Evolutionary conservation across 2,329 filamentous ascomycete species (phyloP).

Genomic region (Didymella lethalis): DNA sequence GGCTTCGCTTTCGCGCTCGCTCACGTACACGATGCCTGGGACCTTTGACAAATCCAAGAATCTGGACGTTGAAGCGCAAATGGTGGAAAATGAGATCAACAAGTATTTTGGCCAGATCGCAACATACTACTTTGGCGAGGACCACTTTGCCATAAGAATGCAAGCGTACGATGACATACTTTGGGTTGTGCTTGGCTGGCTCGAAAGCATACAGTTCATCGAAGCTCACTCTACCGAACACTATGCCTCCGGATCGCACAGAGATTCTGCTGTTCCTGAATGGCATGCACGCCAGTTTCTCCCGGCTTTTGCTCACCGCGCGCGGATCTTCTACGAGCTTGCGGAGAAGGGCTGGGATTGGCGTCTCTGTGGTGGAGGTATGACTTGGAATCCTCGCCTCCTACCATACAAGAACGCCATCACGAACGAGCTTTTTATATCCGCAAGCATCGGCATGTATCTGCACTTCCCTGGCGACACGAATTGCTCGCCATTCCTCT

Average conservation of each 20-base stretch:
- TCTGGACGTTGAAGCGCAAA: constrained; percentile 52
- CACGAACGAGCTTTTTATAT: constrained; percentile 89
- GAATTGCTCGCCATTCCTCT: constrained; percentile 73
- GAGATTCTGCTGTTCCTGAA: constrained; percentile 15
- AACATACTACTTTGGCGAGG: constrained; percentile 86
- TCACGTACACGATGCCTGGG: constrained; percentile 55
- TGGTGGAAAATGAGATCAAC: constrained; percentile 80
- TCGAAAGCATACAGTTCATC: constrained; percentile 82
- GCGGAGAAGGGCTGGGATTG: constrained; percentile 83
- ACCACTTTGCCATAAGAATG: constrained; percentile 75
- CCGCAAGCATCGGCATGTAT: constrained; percentile 88
- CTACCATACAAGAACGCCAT: constrained; percentile 93
- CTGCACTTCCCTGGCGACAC: constrained; percentile 83
- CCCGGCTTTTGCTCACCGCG: constrained; percentile 80
- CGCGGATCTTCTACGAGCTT: constrained; percentile 85
- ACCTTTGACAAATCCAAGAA: constrained; percentile 39
- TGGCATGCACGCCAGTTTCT: constrained; percentile 84
- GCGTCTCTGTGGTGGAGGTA: constrained; percentile 81
- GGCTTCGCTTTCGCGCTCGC: constrained; percentile 71
- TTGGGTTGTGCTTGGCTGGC: constrained; percentile 93
- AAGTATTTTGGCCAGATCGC: constrained; percentile 79
- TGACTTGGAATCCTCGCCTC: constrained; percentile 84
- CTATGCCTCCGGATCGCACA: constrained; percentile 53
- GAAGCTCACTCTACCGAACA: constrained; percentile 71
- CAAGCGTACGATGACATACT: constrained; percentile 93